Evolutionary conservation across 768 basidiomycete genomes (phyloP).

Genomic region (Russula brevipes): DNA sequence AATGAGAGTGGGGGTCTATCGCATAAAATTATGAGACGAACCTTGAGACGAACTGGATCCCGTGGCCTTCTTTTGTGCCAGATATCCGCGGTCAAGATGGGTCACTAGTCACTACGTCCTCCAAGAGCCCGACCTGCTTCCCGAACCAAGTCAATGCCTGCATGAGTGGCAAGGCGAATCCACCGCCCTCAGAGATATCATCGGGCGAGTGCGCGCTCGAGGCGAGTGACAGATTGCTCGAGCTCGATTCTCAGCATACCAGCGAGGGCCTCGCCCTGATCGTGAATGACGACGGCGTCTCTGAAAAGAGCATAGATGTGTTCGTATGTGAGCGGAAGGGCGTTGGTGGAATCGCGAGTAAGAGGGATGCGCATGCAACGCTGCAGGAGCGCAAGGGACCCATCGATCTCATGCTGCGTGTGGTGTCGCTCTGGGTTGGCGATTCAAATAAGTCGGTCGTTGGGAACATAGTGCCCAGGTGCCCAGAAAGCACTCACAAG

Average conservation of each 20-base stretch:
- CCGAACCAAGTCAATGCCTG: slow-evolving; percentile 59
- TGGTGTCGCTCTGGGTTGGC: slow-evolving; percentile 22
- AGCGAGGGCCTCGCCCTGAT: slow-evolving; percentile 55
- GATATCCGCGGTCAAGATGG: slow-evolving; percentile 6
- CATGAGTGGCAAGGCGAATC: slow-evolving; percentile 59
- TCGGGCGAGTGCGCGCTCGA: slow-evolving; percentile 39
- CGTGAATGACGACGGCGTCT: slow-evolving; percentile 46
- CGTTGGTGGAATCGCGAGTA: slow-evolving; percentile 33
- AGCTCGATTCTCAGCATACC: slow-evolving; percentile 54
- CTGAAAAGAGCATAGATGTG: slow-evolving; percentile 53
- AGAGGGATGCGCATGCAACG: slow-evolving; percentile 36
- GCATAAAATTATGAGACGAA: neutral
- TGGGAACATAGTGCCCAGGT: neutral
- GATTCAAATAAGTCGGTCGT: neutral
- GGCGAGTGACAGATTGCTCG: slow-evolving; percentile 44
- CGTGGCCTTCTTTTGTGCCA: slow-evolving; percentile 36
- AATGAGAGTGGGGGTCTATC: neutral
- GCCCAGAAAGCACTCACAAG: slow-evolving; percentile 30
- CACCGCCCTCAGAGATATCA: slow-evolving; percentile 32
- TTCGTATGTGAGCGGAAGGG: slow-evolving; percentile 49
- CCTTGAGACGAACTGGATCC: slow-evolving; percentile 29
- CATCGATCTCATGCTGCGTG: slow-evolving; percentile 8
- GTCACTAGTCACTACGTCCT: slow-evolving; percentile 10
- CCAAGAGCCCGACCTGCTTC: slow-evolving; percentile 45
- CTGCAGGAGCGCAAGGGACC: slow-evolving; percentile 32